Base-by-base conservation (phyloP, 108 stramenopile species). In the Cylindrotheca fusiformis region DNA sequence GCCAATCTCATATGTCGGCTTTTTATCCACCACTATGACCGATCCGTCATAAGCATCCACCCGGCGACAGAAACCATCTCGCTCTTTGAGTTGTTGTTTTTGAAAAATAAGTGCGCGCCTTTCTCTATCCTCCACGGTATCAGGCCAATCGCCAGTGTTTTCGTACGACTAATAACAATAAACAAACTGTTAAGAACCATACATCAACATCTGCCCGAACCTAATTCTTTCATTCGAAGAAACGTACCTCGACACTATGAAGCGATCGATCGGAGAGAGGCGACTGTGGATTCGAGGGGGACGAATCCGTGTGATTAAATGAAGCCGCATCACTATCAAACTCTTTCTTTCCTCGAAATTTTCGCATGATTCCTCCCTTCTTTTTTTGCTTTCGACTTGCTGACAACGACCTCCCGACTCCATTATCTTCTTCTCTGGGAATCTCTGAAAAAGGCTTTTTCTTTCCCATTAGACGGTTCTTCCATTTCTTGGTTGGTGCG, bases 21-120 rank as follows among this genome's bases (percentile, higher is more conserved):
- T 60, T 33, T 81, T 78, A 52, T 87, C 81, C 6, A 89, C 88
- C 1, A 64, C 66, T 32, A 93, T 83, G 2, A 89, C 77, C 62
- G 82, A 80, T 21, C 91, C 91, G 78, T 93, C 91, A 52, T 88
- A 93, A 8, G 74, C 55, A 63, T 86, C 82, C 20, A 93, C 88
- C 29, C 81, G 71, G 25, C 91, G 77, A 67, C 85, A 86, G 53
- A 86, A 86, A 23, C 85, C 85, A 71, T 86, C 85, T 6, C 81
- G 75, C 53, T 82, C 79, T 65, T 78, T 85, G 0, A 64, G 60
- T 2, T 33, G 46, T 55, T 79, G 77, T 60, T 83, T 78, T 17
- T 68, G 60, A 18, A 55, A 63, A 20, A 74, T 70, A 1, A 55
- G 31, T 26, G 68, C 56, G 25, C 51, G 59, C 12, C 65, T 20